These are phyloP conservation scores for Nitzschia sp. DNA, from an alignment of 108 stramenopile genomes.

Conservation along the genomic window DNA sequence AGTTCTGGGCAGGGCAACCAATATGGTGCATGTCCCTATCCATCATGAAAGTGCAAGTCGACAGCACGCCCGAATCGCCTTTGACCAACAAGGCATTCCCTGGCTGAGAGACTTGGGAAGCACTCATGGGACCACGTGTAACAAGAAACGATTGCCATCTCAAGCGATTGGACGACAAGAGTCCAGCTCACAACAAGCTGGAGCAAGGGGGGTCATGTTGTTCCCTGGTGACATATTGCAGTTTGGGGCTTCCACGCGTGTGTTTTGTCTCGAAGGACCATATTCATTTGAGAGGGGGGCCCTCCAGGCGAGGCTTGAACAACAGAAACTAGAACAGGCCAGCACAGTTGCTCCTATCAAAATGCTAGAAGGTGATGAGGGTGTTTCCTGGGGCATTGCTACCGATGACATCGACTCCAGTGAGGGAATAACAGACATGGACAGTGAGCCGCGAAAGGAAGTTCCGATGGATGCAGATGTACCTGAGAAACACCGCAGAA, in stretches of 20 bases:
- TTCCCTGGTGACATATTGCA: constrained; percentile 67
- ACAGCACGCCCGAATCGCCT: constrained; percentile 75
- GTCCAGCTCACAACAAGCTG: constrained; percentile 29
- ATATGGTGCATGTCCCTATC: constrained; percentile 56
- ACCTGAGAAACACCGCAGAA: constrained; percentile 53
- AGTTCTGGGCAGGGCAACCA: constrained; percentile 66
- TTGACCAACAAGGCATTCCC: constrained; percentile 52
- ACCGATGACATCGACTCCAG: constrained; percentile 20
- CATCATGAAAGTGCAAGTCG: constrained; percentile 73
- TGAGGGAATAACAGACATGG: constrained; percentile 6
- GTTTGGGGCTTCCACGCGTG: constrained; percentile 69
- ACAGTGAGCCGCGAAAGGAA: constrained; percentile 14
- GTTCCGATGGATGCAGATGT: constrained; percentile 40
- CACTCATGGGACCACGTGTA: constrained; percentile 72
- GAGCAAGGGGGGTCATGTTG: constrained; percentile 66
- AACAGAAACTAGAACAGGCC: constrained; percentile 16
- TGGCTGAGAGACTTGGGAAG: constrained; percentile 70
- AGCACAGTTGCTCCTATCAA: neutral
- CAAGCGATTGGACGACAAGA: constrained; percentile 52
- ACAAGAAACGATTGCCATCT: constrained; percentile 50
- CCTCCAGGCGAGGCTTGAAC: constrained; percentile 14
- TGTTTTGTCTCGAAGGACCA: constrained; percentile 68
- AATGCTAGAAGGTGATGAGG: constrained; percentile 17
- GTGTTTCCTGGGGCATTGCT: constrained; percentile 54
- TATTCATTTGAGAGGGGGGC: constrained; percentile 53